Base-by-base conservation (phyloP, 1,284 basidiomycete genomes). In the Ceratobasidium sp. region DNA sequence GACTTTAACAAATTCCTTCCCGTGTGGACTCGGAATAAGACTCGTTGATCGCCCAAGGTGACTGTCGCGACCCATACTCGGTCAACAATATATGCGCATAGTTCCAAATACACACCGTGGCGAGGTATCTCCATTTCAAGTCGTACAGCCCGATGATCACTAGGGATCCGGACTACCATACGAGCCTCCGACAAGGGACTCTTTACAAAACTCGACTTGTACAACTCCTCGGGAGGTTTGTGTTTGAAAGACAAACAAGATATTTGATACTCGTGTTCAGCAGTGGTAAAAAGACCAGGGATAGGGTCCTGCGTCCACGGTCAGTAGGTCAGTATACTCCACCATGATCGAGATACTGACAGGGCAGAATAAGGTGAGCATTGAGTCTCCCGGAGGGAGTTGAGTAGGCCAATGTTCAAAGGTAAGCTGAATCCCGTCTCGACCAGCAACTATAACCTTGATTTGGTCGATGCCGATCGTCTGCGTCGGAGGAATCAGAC, bases 291-390 rank as follows among this genome's bases (percentile, higher is more conserved):
- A 11, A 85, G 84, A 6, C 93, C 93, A 66, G 84, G 83, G 24
- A 87, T 84, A 2, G 91, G 85, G 8, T 87, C 89, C 93, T 95
- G 73, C 39, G 29, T 31, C 11, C 5, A 4, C 34, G 22, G n/a
- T 63, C 5, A 29, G 39, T n/a, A 29, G 24, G 19, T 22, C 27
- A 14, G 14, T 8, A 22, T 31, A 39, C n/a, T n/a, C 8, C n/a
- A 6, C 49, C 24, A 16, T 69, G 16, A 37, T 16, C 64, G n/a
- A 8, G 0, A 64, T 16, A 83, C 89, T 77, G 80, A 94, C 93
- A 11, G 90, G 86, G 77, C 90, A 94, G 78, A 88, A 90, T 51
- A 93, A 79, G 0, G 82, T 85, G 46, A 91, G 76, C 0, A 79
- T 77, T n/a, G 86, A 88, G 56, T 83, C 82, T 13, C 93, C 93